Base-by-base conservation (phyloP, 345 rosid genomes). In the Triadica sebifera region DNA sequence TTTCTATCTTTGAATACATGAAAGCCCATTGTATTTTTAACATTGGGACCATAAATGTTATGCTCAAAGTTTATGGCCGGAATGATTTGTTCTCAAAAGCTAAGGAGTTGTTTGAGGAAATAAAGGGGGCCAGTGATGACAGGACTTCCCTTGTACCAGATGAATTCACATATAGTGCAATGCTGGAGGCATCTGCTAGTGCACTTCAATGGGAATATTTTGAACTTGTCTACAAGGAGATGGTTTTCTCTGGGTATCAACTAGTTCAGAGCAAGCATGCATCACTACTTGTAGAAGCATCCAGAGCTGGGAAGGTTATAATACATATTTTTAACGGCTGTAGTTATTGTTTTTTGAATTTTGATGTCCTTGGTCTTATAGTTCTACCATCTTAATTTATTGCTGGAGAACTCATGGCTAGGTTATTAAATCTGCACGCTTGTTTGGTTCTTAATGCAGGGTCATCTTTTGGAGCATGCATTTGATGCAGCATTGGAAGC, bases 141-240 rank as follows among this genome's bases (percentile, higher is more conserved):
- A 50, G 38, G 61, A 70, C 76, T 71, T 1, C 71, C 49, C 77
- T 87, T 55, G 74, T 77, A 46, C 93, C 97, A 43, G 88, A 94
- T 74, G 84, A 78, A 78, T 94, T 83, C 83, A 92, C 98, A 1
- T 92, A 84, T 76, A 84, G 87, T 69, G 78, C 87, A 52, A 92
- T 94, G 98, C 97, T 94, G 46, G 94, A 87, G 84, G 93, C 93
- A 80, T 91, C 97, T 56, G 90, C 95, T 56, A 78, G 81, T 58
- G 89, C 97, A 17, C 93, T 85, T 61, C 94, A 89, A 55, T 92
- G 98, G 98, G 98, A 94, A 67, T 92, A 89, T 80, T 92, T 92
- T 77, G 98, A 94, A 79, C 83, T 83, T 77, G 90, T 92, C 62
- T 94, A 94, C 83, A 89, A 84, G 84, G 89, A 81, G 61, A 92